Evolutionary conservation across 306 rosid species (phyloP).

Genomic region (Vigna unguiculata): DNA sequence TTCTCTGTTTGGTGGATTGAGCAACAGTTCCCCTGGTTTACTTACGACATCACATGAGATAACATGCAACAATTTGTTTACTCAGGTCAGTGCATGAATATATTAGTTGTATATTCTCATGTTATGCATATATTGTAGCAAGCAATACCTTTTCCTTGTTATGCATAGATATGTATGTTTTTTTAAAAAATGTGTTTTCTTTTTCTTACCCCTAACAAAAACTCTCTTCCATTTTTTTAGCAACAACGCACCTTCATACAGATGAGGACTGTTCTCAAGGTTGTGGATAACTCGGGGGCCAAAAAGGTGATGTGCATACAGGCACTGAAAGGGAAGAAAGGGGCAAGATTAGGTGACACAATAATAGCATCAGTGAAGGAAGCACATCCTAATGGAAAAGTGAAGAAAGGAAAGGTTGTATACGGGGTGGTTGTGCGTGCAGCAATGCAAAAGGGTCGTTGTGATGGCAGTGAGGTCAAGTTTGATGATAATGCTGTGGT

Average conservation of each 20-base stretch:
- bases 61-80: constrained; percentile 55
- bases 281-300: constrained; percentile 86
- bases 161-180: constrained; percentile 16
- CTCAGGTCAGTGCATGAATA: constrained; percentile 63
- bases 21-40: constrained; percentile 57
- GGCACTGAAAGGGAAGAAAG: constrained; percentile 84
- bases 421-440: constrained; percentile 81
- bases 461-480: constrained; percentile 93
- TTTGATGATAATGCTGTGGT: constrained; percentile 89
- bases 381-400: constrained; percentile 82
- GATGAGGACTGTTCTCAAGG: constrained; percentile 95
- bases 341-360: constrained; percentile 93
- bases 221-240: constrained; percentile 48
- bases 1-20: constrained; percentile 65
- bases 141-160: constrained; percentile 9
- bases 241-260: constrained; percentile 86
- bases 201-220: neutral
- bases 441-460: constrained; percentile 79
- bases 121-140: too few relatives aligned
- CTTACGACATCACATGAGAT: constrained; percentile 57
- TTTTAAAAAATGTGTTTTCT: neutral
- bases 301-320: constrained; percentile 95
- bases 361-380: constrained; percentile 91
- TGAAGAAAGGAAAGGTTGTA: constrained; percentile 70
- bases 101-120: constrained; percentile 10